phyloP scores from a whole-genome alignment of 2,329 filamentous ascomycete species.

The Diaporthe velutina region DNA sequence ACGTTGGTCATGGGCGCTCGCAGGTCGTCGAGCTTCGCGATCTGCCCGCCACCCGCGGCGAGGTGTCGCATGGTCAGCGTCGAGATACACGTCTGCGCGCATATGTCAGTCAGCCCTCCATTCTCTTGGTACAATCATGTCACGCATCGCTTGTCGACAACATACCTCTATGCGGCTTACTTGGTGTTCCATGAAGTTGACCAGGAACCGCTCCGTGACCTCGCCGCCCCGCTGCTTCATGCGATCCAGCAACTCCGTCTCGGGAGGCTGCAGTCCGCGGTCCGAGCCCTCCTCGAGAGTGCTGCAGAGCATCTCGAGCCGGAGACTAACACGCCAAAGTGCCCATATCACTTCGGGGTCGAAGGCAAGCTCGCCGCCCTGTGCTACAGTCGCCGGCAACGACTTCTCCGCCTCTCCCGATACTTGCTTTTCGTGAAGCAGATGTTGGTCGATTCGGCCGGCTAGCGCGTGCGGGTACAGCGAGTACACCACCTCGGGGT shows the following conservation, averaged over 20 bases:
- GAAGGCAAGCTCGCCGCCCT: conserved; percentile 77
- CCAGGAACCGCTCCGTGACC: conserved; percentile 87
- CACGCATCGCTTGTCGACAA: conserved; percentile 37
- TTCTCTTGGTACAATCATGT: background rate
- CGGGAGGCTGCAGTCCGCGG: conserved; percentile 78
- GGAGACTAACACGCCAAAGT: conserved; percentile 88
- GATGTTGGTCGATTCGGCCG: conserved; percentile 81
- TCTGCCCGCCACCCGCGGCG: conserved; percentile 74
- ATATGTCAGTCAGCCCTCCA: conserved; percentile 1
- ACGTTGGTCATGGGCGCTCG: conserved; percentile 83
- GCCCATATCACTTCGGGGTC: conserved; percentile 90
- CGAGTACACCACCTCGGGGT: conserved; percentile 94
- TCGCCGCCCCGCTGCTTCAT: conserved; percentile 79
- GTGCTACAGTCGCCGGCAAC: conserved; percentile 70
- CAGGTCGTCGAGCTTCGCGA: conserved; percentile 77
- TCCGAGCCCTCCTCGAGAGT: conserved; percentile 80
- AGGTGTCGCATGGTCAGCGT: conserved; percentile 85
- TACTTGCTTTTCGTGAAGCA: conserved; percentile 57
- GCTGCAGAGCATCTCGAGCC: conserved; percentile 94
- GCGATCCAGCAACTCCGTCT: conserved; percentile 83
- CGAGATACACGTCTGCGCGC: conserved; percentile 79
- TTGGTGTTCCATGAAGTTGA: conserved; percentile 94
- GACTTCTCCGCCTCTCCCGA: conserved; percentile 60
- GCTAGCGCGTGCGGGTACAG: conserved; percentile 93
- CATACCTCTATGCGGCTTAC: conserved; percentile 94